Conservation (phyloP, 345 rosid species). For the Luvunga scandens region DNA sequence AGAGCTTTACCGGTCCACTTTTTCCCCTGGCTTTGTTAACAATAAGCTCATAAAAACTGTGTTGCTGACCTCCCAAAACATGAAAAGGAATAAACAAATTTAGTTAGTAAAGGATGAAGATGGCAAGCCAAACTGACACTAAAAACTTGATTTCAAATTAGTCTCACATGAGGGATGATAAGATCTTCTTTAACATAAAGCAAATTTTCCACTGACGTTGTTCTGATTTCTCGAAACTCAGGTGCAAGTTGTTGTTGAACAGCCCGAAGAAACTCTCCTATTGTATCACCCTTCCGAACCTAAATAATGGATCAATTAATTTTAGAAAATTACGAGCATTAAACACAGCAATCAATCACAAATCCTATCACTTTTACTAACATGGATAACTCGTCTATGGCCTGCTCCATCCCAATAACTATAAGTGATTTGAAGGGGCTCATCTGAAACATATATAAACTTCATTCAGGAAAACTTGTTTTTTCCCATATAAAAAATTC, state of each 20-base stretch:
- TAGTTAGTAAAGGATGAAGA: constrained; percentile 3
- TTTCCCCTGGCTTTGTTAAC: constrained; percentile 97
- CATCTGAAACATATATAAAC: constrained; percentile 48
- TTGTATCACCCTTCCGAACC: constrained; percentile 87
- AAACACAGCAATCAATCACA: constrained; percentile 10
- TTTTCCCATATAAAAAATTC: neutral
- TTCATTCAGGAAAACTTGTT: constrained; percentile 9
- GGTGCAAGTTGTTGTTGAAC: constrained; percentile 99
- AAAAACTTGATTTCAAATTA: neutral
- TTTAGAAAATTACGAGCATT: neutral
- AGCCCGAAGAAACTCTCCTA: constrained; percentile 85
- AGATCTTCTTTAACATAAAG: constrained; percentile 98
- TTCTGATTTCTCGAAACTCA: constrained; percentile 93
- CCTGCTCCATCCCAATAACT: constrained; percentile 99
- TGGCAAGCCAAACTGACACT: neutral
- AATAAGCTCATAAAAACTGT: constrained; percentile 96
- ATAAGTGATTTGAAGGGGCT: constrained; percentile 94
- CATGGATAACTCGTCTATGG: constrained; percentile 92
- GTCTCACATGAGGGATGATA: constrained; percentile 93
- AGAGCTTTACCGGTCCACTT: constrained; percentile 91
- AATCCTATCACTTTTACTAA: constrained; percentile 26
- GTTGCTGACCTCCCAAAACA: constrained; percentile 71
- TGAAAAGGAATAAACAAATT: constrained; percentile 6
- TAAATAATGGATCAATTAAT: constrained; percentile 11
- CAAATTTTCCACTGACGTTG: constrained; percentile 89